Conservation (phyloP, 2,329 filamentous ascomycete genomes). For the Conoideocrella luteorostrata region DNA sequence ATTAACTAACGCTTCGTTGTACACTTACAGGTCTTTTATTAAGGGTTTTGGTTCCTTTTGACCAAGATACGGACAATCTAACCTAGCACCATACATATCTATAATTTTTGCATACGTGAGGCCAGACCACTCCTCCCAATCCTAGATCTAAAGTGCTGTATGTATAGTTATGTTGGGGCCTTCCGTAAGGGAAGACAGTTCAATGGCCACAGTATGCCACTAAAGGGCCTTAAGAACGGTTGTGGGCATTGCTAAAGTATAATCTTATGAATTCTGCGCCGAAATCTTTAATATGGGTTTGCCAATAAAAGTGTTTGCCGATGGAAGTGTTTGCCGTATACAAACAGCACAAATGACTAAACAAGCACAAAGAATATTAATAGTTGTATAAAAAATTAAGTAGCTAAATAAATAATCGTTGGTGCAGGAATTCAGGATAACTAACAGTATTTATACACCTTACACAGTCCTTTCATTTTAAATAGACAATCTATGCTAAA, state of each 20-base stretch:
- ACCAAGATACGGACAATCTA: background rate
- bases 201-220: slow-evolving; percentile 1
- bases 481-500: too few relatives aligned
- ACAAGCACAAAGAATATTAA: too few relatives aligned
- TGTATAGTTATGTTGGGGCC: too few relatives aligned
- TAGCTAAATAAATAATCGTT: too few relatives aligned
- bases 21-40: background rate
- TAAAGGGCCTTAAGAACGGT: slow-evolving; percentile 1
- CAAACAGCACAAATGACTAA: background rate
- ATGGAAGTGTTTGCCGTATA: background rate
- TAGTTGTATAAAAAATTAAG: too few relatives aligned
- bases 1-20: background rate
- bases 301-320: background rate
- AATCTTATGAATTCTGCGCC: too few relatives aligned
- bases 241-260: too few relatives aligned
- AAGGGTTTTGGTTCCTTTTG: background rate
- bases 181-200: too few relatives aligned
- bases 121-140: background rate
- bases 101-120: background rate
- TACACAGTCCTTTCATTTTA: too few relatives aligned
- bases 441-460: too few relatives aligned
- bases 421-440: too few relatives aligned
- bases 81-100: background rate
- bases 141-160: background rate
- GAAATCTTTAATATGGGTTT: background rate